Conservation (phyloP, 305 asterid genomes). For the Rubia balearica region DNA sequence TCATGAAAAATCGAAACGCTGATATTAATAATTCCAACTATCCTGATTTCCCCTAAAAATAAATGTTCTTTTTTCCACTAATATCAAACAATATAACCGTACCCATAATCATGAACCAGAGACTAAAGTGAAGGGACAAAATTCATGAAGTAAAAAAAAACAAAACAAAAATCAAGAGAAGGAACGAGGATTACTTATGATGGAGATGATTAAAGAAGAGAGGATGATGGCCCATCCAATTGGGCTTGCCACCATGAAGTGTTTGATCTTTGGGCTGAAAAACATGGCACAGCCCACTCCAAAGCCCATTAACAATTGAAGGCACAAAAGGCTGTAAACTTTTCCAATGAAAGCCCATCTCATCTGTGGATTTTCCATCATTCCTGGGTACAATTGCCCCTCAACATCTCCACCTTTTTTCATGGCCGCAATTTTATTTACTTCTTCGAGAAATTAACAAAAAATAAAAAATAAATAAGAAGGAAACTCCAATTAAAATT, state of each 20-base stretch:
- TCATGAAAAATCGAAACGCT: no score
- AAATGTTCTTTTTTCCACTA: no score
- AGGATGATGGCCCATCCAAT: constrained; percentile 29
- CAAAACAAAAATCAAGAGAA: not conserved
- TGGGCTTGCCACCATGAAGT: constrained; percentile 25
- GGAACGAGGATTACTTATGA: constrained; percentile 30
- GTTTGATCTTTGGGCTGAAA: constrained; percentile 29
- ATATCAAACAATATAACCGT: no score
- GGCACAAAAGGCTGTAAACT: constrained; percentile 54
- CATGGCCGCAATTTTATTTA: not conserved
- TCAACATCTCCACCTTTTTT: constrained; percentile 33
- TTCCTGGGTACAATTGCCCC: constrained; percentile 50
- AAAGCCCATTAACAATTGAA: constrained; percentile 44
- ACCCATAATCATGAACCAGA: no score
- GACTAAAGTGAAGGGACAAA: not conserved
- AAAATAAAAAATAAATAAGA: not conserved
- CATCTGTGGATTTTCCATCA: constrained; percentile 49
- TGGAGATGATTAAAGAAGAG: constrained; percentile 30
- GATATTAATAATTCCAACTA: no score
- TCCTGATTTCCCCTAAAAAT: no score
- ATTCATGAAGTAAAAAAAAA: not conserved
- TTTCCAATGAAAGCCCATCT: constrained; percentile 75
- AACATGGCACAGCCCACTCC: constrained; percentile 40
- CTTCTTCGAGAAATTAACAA: not conserved
- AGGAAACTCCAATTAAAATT: not conserved